These are phyloP conservation scores for Xylariaceae sp. DNA, from an alignment of 2,329 filamentous ascomycete genomes.

Conservation along the genomic window DNA sequence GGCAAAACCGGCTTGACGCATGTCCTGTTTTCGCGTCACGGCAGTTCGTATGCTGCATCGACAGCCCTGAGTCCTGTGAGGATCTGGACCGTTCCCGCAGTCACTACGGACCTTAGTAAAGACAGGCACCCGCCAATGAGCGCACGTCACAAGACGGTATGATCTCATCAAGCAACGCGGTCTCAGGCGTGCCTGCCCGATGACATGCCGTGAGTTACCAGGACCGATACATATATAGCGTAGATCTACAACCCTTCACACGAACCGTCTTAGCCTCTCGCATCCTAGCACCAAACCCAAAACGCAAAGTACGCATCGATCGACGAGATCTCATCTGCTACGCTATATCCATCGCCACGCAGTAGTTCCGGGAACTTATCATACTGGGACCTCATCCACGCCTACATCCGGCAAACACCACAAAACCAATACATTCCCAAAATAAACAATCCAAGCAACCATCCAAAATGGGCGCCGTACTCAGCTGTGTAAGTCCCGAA, in stretches of 20 bases:
- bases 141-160: background rate
- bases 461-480: conserved; percentile 70
- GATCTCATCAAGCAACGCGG: background rate
- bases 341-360: background rate
- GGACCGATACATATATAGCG: background rate
- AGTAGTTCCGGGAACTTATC: background rate
- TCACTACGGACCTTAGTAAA: background rate
- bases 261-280: background rate
- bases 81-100: too few relatives aligned
- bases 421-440: background rate
- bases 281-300: background rate
- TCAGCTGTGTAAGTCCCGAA: conserved; percentile 68
- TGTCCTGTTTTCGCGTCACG: conserved; percentile 5
- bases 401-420: background rate
- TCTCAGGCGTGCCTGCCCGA: background rate
- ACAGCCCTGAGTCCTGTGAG: too few relatives aligned
- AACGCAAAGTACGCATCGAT: background rate
- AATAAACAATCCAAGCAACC: conserved; percentile 22
- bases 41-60: background rate
- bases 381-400: background rate
- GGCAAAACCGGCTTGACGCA: conserved; percentile 1
- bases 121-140: background rate
- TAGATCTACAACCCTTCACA: background rate
- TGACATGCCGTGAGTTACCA: background rate
- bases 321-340: background rate